phyloP scores from a whole-genome alignment of 208 protist genomes.

The Trichomonas gallinae region DNA sequence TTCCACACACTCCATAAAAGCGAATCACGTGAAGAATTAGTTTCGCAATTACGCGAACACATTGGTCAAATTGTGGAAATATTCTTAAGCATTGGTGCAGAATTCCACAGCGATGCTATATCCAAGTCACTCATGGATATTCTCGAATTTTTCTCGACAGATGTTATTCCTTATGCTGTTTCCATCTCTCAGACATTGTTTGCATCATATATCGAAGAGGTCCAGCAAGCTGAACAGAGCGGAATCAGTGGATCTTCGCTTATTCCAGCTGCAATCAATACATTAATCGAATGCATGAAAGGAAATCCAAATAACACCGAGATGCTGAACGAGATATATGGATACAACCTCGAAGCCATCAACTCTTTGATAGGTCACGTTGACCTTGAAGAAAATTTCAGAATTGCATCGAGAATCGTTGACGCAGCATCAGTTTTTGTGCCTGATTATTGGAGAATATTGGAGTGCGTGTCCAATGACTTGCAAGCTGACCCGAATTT shows the following conservation, averaged over 20 bases:
- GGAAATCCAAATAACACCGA: background rate
- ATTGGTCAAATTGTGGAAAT: background rate
- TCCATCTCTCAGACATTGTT: background rate
- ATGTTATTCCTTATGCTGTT: background rate
- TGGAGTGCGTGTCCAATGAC: background rate
- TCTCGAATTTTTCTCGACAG: background rate
- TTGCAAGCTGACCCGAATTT: background rate
- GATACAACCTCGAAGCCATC: background rate
- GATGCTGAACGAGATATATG: background rate
- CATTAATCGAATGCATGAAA: background rate
- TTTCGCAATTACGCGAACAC: background rate
- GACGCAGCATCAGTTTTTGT: background rate
- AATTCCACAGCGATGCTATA: background rate
- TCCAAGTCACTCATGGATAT: background rate
- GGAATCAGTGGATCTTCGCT: background rate
- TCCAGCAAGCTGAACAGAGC: background rate
- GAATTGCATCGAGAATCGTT: background rate
- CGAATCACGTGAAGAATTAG: background rate
- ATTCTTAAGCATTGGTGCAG: background rate
- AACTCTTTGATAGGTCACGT: background rate
- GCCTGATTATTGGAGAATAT: background rate
- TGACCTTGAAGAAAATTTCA: background rate
- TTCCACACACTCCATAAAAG: background rate
- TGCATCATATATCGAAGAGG: background rate
- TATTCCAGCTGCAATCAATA: background rate